Evolutionary conservation across 441 rosid species (phyloP).

Genomic region (Codiaeum variegatum): DNA sequence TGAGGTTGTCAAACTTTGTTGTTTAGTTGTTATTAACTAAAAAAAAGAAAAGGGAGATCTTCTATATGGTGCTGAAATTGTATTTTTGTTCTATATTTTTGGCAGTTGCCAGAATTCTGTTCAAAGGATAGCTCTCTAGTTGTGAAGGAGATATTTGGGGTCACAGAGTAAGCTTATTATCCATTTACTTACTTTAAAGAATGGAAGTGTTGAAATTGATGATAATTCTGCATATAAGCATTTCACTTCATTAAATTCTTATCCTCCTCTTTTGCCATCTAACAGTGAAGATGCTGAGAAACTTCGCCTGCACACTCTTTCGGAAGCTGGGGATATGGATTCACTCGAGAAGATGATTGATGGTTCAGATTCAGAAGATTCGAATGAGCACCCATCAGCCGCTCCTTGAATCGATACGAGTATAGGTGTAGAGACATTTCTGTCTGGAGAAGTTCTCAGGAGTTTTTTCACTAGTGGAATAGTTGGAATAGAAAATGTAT

Average conservation of each 20-base stretch:
- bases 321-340: conserved; percentile 79
- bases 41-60: too few relatives aligned
- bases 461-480: neutral
- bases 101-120: conserved; percentile 85
- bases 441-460: neutral
- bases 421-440: conserved; percentile 10
- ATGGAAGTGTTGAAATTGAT: neutral
- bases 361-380: conserved; percentile 53
- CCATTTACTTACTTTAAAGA: neutral
- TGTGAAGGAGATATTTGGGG: conserved; percentile 91
- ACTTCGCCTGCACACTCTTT: conserved; percentile 65
- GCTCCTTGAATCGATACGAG: conserved; percentile 16
- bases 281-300: conserved; percentile 81
- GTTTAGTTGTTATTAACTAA: neutral
- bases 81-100: conserved; percentile 24
- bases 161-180: conserved; percentile 63
- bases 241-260: neutral
- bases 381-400: conserved; percentile 24
- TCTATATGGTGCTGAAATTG: neutral
- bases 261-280: neutral
- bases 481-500: neutral
- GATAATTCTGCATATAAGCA: neutral
- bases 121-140: conserved; percentile 68
- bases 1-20: neutral
- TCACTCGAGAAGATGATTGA: conserved; percentile 82